Percentiles rank a stretch among this genome's conserved stretches.
phyloP scores from a whole-genome alignment of 306 rosid genomes.

The Lathyrus oleraceus region DNA sequence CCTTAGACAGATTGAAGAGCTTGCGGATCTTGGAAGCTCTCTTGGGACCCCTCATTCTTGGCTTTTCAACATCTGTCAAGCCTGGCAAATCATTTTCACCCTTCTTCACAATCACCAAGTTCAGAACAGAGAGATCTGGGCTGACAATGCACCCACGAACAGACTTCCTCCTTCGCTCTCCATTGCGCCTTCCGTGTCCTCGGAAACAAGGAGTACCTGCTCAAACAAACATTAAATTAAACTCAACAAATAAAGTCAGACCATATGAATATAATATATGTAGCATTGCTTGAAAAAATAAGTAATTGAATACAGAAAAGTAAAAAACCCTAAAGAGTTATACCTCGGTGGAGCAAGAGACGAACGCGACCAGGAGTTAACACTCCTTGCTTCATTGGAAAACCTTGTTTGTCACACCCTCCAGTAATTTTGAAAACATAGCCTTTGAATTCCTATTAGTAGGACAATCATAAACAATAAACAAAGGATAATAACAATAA shows the following conservation, averaged over 20 bases:
- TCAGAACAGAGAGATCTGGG: constrained; percentile 45
- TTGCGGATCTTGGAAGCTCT: constrained; percentile 47
- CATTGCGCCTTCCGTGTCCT: constrained; percentile 45
- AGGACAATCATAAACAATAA: not conserved
- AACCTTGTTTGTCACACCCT: constrained; percentile 44
- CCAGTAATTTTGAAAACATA: constrained; percentile 45
- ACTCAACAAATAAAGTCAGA: not conserved
- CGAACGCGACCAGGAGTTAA: constrained; percentile 49
- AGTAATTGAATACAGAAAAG: no score
- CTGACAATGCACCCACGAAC: constrained; percentile 49
- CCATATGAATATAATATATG: no score
- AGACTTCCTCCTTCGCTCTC: constrained; percentile 48
- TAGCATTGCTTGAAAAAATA: no score
- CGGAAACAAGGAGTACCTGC: constrained; percentile 49
- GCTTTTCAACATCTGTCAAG: constrained; percentile 43
- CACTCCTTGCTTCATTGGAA: constrained; percentile 50
- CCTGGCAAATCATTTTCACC: constrained; percentile 44
- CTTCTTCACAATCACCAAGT: constrained; percentile 48
- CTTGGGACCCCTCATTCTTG: constrained; percentile 50
- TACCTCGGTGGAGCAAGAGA: constrained; percentile 45
- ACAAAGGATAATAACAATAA: not conserved
- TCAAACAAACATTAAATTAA: constrained; percentile 11
- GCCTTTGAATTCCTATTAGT: constrained; percentile 38
- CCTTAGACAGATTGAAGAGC: constrained; percentile 44
- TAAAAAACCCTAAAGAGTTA: not conserved